Evolutionary conservation across 2,329 filamentous ascomycete species (phyloP), one percentile per base, ranked within the genome.

Genomic region (Fusarium sacchari): DNA sequence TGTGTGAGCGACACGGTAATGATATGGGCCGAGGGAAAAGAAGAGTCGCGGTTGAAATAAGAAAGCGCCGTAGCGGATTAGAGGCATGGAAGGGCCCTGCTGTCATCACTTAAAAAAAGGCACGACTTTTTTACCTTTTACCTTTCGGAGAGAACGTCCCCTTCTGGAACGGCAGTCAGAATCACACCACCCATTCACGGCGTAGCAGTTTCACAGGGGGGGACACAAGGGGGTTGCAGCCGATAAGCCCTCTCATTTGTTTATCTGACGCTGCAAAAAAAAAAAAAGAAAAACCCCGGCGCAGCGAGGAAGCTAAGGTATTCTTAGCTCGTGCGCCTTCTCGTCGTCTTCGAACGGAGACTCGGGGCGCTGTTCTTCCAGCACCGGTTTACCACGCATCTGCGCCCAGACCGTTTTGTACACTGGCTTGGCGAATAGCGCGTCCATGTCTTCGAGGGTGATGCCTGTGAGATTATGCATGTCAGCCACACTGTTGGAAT

Each of bases 391-490:
- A 10, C 76, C 72, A 5, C 74, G 64, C 64, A 78, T 74, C 39
- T 77, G 76, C 7, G 74, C 72, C 80, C 79, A 81, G 20, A 81
- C 80, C 5, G 79, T 80, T 70, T 79, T 79, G 64, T 79, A 79
- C 9, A 80, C 79, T 6, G 80, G 79, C 15, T 75, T 71, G 36
- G 72, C 50, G 24, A 81, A 81, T 3, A 81, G 72, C 15, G 75
- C 64, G 18, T 88, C 86, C 81, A 87, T 86, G 32, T 83, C 83
- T 71, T 88, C 87, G 12, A 88, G 81, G 5, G 84, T 83, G 17
- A 87, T 78, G 26, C 79, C 79, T 81, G 24, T 46, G 24, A 15
- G 13, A 8, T 20, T 37, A 10, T 26, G 24, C 49, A 10, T 34
- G 60, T 76, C 36, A 76, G 71, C 39, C 5, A n/a, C 20, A n/a